Evolutionary conservation across 306 rosid genomes (phyloP), one percentile per base, ranked within the genome.

Genomic region (Senna tora): DNA sequence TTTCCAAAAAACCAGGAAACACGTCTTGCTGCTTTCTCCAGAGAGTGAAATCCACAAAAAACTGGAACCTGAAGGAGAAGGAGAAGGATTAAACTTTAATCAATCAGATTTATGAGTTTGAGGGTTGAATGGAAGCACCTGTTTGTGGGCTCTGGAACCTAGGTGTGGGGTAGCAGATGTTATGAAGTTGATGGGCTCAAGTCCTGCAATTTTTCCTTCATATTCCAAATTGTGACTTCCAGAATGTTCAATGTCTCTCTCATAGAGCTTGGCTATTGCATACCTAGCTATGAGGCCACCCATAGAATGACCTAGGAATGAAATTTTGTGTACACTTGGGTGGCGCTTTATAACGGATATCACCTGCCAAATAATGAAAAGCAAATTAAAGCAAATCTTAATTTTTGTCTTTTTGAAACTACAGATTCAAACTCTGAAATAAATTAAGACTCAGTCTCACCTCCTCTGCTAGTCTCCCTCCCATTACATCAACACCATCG

Each of bases 81-180:
- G 79, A 79, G 71, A 45, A 46, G 15, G 22, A 22, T 22, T 25
- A 25, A 25, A n/a, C n/a, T n/a, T n/a, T n/a, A n/a, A n/a, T n/a
- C n/a, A n/a, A n/a, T n/a, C n/a, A n/a, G n/a, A n/a, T n/a, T n/a
- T n/a, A n/a, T n/a, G n/a, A n/a, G n/a, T n/a, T n/a, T n/a, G n/a
- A n/a, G n/a, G n/a, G n/a, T n/a, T n/a, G n/a, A n/a, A n/a, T n/a
- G 30, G 34, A 67, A 54, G 68, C 45, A 89, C 98, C 88, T 93
- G 97, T 34, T 81, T 87, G 79, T 93, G 97, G 39, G 94, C 97
- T 80, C 96, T 79, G 59, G 97, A 77, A 77, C 98, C 98, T 10
- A 93, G 94, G 79, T 93, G 97, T 20, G 98, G 98, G 4, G 98
- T 89, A 12, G 97, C 98, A 7, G 65, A 80, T 39, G 92, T 84